Base-by-base conservation (phyloP, 208 protist genomes). In the Porcisia hertigi region DNA sequence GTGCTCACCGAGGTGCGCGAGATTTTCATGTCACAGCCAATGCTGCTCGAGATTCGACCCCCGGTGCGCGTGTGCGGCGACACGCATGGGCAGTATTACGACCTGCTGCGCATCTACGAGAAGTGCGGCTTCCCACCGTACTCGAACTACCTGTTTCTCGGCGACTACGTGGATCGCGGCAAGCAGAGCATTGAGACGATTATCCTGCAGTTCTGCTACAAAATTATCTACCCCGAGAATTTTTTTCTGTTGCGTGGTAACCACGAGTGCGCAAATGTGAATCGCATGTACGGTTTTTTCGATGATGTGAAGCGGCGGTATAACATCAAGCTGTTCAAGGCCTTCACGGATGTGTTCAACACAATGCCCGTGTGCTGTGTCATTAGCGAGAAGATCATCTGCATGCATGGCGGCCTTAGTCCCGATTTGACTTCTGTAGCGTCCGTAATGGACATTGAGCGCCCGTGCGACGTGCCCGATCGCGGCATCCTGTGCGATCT, bases 321-420 rank as follows among this genome's bases (percentile, higher is more conserved):
- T 62, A 91, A 97, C 80, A 94, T 99, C 65, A 98, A 98, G 78
- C 88, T 99, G 30, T 99, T 99, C 98, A 99, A 99, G 81, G 93
- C 88, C 3, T 99, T 99, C 82, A 99, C 98, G 34, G 98, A 99
- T 69, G 98, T 98, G 59, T 99, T 99, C 87, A 99, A 99, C 88
- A 99, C 97, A 83, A 92, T 99, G 76, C 99, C 99, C n/a, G 92
- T 99, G 60, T 98, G 97, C 45, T 99, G 98, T 5, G 86, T 99
- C 52, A 98, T 99, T 52, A 98, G 99, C 71, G 98, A 99, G 73
- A 99, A 99, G 83, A 99, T 99, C 73, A 99, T 99, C 73, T 99
- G 99, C 85, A 99, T 99, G 88, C 99, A 99, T 79, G 99, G 98
- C 57, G 99, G 99, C 39, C 92, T 99, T 47, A 99, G 95, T 16